Conservation (phyloP, 345 rosid genomes). For the Gossypium herbaceum region DNA sequence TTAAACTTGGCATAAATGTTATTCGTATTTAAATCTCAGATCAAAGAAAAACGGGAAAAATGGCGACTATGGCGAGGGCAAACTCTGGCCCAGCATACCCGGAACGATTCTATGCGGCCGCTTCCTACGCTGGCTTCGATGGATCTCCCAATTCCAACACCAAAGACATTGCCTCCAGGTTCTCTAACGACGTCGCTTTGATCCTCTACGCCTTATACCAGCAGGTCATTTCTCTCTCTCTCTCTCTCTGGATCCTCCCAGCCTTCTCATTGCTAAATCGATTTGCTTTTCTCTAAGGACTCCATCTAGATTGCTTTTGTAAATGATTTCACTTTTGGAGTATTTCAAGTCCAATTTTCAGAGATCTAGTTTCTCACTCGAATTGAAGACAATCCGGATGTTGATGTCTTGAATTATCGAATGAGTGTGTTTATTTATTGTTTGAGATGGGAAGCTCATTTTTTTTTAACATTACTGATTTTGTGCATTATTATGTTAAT, state of each 20-base stretch:
- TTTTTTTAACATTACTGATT: slow-evolving; percentile 8
- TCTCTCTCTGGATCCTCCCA: slow-evolving; percentile 23
- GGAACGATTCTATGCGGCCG: slow-evolving; percentile 93
- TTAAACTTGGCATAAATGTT: background rate
- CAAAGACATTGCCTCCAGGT: slow-evolving; percentile 61
- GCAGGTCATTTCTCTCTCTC: slow-evolving; percentile 40
- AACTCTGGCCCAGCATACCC: slow-evolving; percentile 95
- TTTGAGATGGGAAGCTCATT: slow-evolving; percentile 17
- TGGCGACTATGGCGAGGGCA: slow-evolving; percentile 72
- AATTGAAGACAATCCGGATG: background rate
- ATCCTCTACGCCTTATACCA: slow-evolving; percentile 85
- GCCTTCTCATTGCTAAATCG: background rate
- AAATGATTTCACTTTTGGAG: background rate
- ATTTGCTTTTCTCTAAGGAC: background rate
- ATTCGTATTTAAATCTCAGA: background rate
- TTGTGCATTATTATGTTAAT: slow-evolving; percentile 13
- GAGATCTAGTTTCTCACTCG: slow-evolving; percentile 26
- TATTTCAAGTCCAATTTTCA: slow-evolving; percentile 3
- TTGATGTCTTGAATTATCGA: slow-evolving; percentile 8
- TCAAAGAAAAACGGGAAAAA: background rate
- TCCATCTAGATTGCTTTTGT: background rate
- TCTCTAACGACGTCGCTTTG: slow-evolving; percentile 71
- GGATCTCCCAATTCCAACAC: slow-evolving; percentile 67
- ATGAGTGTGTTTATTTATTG: background rate
- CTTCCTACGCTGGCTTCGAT: slow-evolving; percentile 77